Evolutionary conservation across 352 stramenopile genomes (phyloP), one percentile per base, ranked within the genome.

Genomic region (Pythium aristosporum): DNA sequence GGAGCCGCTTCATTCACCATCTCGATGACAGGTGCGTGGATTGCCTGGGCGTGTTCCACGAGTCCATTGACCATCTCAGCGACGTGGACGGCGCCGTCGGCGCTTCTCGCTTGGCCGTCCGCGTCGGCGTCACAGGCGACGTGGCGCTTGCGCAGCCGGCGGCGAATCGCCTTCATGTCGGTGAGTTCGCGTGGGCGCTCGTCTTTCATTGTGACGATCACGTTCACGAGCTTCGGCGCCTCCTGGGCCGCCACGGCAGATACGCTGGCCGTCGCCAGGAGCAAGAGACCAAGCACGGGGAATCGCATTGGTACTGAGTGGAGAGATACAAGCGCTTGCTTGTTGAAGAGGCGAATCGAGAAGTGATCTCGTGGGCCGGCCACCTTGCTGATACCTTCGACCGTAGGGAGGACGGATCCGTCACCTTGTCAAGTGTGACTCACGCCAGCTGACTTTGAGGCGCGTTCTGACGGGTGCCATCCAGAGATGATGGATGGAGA

Each of bases 161-260:
- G 61, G n/a, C 50, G 41, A 41, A 65, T 73, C 41, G 28, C 36
- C 43, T 48, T 73, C 34, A 47, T 39, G 32, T 51, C 46, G 21
- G 72, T 48, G 12, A 78, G 47, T n/a, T 65, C 61, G 18, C 54
- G 43, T 0, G 72, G 72, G 4, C 69, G 53, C 15, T 49, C 42
- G 13, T 75, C 63, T 37, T 72, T 72, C 60, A 82, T 66, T 10
- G 69, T 65, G 16, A 82, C 57, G 21, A 82, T 71, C 47, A 82
- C 65, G 32, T 62, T 79, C n/a, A 67, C 7, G 32, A 49, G 49
- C 23, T 11, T 28, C 20, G 53, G 50, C 36, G 15, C 16, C 16
- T 42, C 8, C 50, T 18, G n/a, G 16, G 34, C 11, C 20, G 46
- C 30, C 10, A 52, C 50, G 18, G 15, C 30, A 8, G 41, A 21